These are phyloP conservation scores for Brassica napus DNA, from an alignment of 345 rosid genomes.

Conservation along the genomic window Da-Ae NC_063446.1:57413501-57414000, in stretches of 20 bases:
- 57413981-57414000: slow-evolving; percentile 69
- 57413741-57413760: slow-evolving; percentile 84
- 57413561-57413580: slow-evolving; percentile 35
- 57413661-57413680: slow-evolving; percentile 60
- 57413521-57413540: slow-evolving; percentile 6
- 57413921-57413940: slow-evolving; percentile 56
- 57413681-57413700: slow-evolving; percentile 69
- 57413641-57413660: slow-evolving; percentile 27
- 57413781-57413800: slow-evolving; percentile 67
- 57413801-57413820: slow-evolving; percentile 65
- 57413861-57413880: slow-evolving; percentile 60
- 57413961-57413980: slow-evolving; percentile 71
- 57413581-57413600: slow-evolving; percentile 28
- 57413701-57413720: slow-evolving; percentile 84
- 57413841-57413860: slow-evolving; percentile 77
- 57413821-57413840: slow-evolving; percentile 69
- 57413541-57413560: slow-evolving; percentile 14
- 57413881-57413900: slow-evolving; percentile 75
- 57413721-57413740: slow-evolving; percentile 77
- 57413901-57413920: slow-evolving; percentile 64
- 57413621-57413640: slow-evolving; percentile 39
- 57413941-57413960: slow-evolving; percentile 72
- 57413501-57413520: slow-evolving; percentile 11
- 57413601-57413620: slow-evolving; percentile 73
- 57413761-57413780: slow-evolving; percentile 61